phyloP scores from a whole-genome alignment of 2,329 filamentous ascomycete genomes.

The Macrophomina phaseolina region DNA sequence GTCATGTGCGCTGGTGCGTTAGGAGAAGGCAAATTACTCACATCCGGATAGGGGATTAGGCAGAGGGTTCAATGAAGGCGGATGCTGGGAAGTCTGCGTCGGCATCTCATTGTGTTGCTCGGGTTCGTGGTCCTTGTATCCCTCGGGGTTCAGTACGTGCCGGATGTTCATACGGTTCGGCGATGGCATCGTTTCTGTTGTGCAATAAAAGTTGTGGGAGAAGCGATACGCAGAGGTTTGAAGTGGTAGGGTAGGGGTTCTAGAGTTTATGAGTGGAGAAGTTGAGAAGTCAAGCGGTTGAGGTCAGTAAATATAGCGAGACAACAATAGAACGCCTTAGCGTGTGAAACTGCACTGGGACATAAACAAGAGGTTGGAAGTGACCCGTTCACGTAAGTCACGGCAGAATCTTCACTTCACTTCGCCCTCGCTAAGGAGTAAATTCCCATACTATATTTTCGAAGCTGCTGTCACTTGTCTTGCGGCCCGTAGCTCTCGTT shows the following conservation, averaged over 20 bases:
- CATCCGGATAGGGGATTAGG: not conserved
- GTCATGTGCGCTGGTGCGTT: not conserved
- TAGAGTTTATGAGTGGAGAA: no score
- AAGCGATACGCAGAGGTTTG: not conserved
- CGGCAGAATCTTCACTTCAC: not conserved
- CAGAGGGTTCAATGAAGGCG: not conserved
- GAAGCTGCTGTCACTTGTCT: not conserved
- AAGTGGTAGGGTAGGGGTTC: not conserved
- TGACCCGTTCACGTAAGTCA: not conserved
- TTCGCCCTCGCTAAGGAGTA: no score
- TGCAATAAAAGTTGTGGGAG: not conserved
- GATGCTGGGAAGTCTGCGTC: not conserved
- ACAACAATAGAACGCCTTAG: conserved; percentile 2
- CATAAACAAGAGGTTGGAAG: not conserved
- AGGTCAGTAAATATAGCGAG: not conserved
- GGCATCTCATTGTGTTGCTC: not conserved
- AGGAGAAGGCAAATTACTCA: not conserved
- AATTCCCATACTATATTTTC: not conserved
- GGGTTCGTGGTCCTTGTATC: not conserved
- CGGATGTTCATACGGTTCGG: not conserved
- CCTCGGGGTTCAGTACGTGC: not conserved
- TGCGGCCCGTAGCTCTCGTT: not conserved
- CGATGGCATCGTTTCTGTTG: not conserved
- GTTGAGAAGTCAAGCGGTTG: not conserved
- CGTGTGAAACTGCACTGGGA: conserved; percentile 12